A percentile compares a stretch with the other conserved stretches of the same genome.
Conservation (phyloP, 331 rosid genomes). For the Saraca asoca region DNA sequence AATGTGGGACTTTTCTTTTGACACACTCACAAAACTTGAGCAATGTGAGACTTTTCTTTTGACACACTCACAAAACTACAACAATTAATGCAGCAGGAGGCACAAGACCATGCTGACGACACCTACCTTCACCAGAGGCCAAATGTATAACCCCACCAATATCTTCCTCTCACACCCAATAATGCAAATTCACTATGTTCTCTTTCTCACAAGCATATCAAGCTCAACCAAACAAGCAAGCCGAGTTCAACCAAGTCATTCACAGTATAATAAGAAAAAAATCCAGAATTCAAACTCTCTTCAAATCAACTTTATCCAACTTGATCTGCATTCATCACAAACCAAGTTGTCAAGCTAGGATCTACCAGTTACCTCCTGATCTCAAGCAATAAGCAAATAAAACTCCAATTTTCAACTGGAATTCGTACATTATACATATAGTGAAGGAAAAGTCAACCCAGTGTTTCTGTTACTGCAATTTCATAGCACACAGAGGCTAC, state of each 20-base stretch:
- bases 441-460: too few species aligned
- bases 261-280: slow-evolving; percentile 21
- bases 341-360: slow-evolving; percentile 30
- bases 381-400: slow-evolving; percentile 30
- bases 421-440: not conserved
- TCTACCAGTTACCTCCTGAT: slow-evolving; percentile 20
- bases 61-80: too few species aligned
- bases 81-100: slow-evolving; percentile 89
- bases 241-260: not conserved
- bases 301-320: slow-evolving; percentile 20
- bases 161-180: slow-evolving; percentile 33
- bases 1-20: too few species aligned
- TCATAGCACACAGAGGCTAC: too few species aligned
- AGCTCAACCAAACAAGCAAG: slow-evolving; percentile 18
- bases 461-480: too few species aligned
- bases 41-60: too few species aligned
- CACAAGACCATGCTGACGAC: slow-evolving; percentile 67
- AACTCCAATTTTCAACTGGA: slow-evolving; percentile 26
- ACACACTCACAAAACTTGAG: too few species aligned
- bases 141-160: slow-evolving; percentile 40
- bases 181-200: slow-evolving; percentile 36
- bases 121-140: slow-evolving; percentile 81
- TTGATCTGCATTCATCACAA: slow-evolving; percentile 54
- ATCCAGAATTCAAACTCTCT: slow-evolving; percentile 4
- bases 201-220: slow-evolving; percentile 43